phyloP scores from a whole-genome alignment of 176 grass and related monocot genomes.

The Zizania latifolia region DNA sequence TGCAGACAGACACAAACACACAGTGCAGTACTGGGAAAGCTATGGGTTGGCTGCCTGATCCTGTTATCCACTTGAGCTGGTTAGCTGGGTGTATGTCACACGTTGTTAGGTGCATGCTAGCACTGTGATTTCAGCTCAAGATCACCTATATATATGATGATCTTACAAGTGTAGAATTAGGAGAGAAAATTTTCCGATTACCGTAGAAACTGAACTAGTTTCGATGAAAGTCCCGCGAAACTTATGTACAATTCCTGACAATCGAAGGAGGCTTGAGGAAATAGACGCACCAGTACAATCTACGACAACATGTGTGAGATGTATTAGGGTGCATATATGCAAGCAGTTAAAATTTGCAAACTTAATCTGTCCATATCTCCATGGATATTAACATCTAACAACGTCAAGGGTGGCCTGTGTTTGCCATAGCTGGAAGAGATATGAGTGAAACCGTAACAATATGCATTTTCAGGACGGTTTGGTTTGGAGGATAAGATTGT shows the following conservation, averaged over 20 bases:
- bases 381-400: no score
- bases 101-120: background rate
- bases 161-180: background rate
- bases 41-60: slow-evolving; percentile 20
- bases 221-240: background rate
- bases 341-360: no score
- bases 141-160: background rate
- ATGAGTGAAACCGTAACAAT: background rate
- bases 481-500: slow-evolving; percentile 7
- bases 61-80: slow-evolving; percentile 15
- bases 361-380: no score
- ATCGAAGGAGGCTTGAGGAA: background rate
- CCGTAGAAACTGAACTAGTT: background rate
- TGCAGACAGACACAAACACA: background rate
- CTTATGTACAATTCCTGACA: no score
- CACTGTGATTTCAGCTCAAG: background rate
- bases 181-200: background rate
- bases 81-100: slow-evolving; percentile 13
- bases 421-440: background rate
- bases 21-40: background rate
- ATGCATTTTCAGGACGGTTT: background rate
- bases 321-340: no score
- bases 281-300: background rate
- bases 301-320: background rate
- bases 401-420: no score